A percentile compares a stretch with the other conserved stretches of the same genome.
phyloP scores from a whole-genome alignment of 1,284 basidiomycete genomes.

The Apiotrichum porosum region DNA sequence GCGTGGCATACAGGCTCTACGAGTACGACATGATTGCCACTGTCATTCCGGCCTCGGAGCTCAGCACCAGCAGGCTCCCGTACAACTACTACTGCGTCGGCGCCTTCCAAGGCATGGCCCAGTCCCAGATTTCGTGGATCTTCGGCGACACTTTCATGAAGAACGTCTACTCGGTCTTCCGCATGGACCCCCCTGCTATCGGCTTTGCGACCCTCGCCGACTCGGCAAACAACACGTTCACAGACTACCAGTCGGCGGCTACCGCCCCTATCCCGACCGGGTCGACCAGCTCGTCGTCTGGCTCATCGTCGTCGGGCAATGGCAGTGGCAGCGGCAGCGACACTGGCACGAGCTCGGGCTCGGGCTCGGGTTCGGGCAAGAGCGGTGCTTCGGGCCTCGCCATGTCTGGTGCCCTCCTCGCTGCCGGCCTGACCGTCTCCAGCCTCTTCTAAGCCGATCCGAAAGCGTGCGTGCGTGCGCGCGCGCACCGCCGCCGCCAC shows the following conservation, averaged over 20 bases:
- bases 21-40: neutral
- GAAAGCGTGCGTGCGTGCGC: too few species aligned
- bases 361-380: too few species aligned
- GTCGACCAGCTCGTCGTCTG: neutral
- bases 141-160: slow-evolving; percentile 11
- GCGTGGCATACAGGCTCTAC: neutral
- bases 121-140: neutral
- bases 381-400: too few species aligned
- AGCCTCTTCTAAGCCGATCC: too few species aligned
- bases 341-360: too few species aligned
- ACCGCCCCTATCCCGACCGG: neutral
- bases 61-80: neutral
- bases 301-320: neutral
- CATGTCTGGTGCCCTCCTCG: too few species aligned
- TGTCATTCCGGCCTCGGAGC: neutral
- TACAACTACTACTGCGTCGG: too few species aligned
- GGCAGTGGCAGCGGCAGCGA: neutral
- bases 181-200: slow-evolving; percentile 15
- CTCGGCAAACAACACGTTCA: neutral
- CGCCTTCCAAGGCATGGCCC: neutral
- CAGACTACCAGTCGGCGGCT: neutral
- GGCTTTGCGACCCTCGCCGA: slow-evolving; percentile 8
- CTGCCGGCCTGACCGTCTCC: too few species aligned
- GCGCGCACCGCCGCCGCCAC: too few species aligned
- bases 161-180: slow-evolving; percentile 12